Evolutionary conservation across 768 basidiomycete species (phyloP).

Genomic region (Mrakia frigida): DNA sequence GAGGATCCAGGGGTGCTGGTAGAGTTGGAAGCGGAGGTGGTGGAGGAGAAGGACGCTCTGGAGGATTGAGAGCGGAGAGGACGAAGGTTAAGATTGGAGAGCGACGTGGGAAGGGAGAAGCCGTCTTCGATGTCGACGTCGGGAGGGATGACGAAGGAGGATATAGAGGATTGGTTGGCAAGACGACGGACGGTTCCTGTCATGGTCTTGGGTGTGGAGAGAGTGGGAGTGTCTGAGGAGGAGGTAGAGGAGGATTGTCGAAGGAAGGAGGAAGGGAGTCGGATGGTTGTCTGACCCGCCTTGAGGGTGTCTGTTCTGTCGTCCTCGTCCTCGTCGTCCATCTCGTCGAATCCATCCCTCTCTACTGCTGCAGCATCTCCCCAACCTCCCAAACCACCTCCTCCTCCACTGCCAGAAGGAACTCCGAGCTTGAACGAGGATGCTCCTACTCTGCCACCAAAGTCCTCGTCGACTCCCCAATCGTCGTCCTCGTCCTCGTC

Average conservation of each 20-base stretch:
- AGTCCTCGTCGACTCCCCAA: not conserved
- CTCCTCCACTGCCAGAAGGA: not conserved
- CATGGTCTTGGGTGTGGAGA: not conserved
- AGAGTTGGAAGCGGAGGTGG: slow-evolving; percentile 21
- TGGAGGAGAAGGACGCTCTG: slow-evolving; percentile 73
- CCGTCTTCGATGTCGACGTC: slow-evolving; percentile 81
- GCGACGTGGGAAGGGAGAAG: slow-evolving; percentile 71
- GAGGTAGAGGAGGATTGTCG: not conserved
- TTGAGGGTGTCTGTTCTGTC: slow-evolving; percentile 23
- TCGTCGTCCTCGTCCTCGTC: slow-evolving; percentile 5
- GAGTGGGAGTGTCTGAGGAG: too few species aligned
- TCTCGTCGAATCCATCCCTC: slow-evolving; percentile 17
- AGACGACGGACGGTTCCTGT: slow-evolving; percentile 13
- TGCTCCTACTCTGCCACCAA: not conserved
- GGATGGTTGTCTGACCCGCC: slow-evolving; percentile 4
- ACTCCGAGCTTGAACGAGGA: slow-evolving; percentile 1
- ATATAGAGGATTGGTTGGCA: not conserved
- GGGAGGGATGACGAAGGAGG: slow-evolving; percentile 13
- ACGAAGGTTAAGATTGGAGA: slow-evolving; percentile 74
- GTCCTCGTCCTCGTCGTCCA: slow-evolving; percentile 29
- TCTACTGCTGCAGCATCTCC: not conserved
- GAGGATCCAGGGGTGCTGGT: slow-evolving; percentile 4
- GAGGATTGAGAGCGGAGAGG: slow-evolving; percentile 73
- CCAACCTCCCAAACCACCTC: not conserved
- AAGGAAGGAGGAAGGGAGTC: not conserved